Percentiles rank a stretch among this genome's conserved stretches.
phyloP scores from a whole-genome alignment of 2,329 filamentous ascomycete genomes.

The Trichoderma arundinaceum region DNA sequence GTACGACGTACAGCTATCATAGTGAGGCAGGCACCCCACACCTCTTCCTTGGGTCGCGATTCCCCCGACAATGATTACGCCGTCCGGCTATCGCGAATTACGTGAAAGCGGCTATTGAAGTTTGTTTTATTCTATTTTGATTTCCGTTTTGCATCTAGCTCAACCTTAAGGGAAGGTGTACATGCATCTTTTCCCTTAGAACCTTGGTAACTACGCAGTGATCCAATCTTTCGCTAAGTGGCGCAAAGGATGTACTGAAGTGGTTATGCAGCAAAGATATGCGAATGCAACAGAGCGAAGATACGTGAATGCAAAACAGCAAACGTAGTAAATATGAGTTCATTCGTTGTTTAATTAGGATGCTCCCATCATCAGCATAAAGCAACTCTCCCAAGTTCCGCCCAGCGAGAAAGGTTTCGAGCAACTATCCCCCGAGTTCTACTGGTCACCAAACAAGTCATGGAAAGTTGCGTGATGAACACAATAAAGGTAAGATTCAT shows the following conservation, averaged over 20 bases:
- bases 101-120: conserved; percentile 6
- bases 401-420: neutral
- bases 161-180: too few relatives aligned
- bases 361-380: neutral
- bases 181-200: too few relatives aligned
- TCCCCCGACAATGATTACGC: neutral
- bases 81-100: neutral
- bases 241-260: neutral
- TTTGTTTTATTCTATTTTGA: neutral
- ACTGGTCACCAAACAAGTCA: neutral
- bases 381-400: neutral
- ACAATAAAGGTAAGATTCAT: neutral
- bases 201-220: neutral
- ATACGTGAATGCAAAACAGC: too few relatives aligned
- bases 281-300: too few relatives aligned
- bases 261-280: neutral
- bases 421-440: neutral
- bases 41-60: neutral
- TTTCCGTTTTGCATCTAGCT: too few relatives aligned
- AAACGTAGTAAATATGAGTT: too few relatives aligned
- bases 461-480: neutral
- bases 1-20: too few relatives aligned
- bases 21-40: neutral
- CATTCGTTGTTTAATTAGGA: too few relatives aligned
- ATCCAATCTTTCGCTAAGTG: neutral